phyloP scores from a whole-genome alignment of 768 basidiomycete species.

The Gymnopilus junonius region DNA sequence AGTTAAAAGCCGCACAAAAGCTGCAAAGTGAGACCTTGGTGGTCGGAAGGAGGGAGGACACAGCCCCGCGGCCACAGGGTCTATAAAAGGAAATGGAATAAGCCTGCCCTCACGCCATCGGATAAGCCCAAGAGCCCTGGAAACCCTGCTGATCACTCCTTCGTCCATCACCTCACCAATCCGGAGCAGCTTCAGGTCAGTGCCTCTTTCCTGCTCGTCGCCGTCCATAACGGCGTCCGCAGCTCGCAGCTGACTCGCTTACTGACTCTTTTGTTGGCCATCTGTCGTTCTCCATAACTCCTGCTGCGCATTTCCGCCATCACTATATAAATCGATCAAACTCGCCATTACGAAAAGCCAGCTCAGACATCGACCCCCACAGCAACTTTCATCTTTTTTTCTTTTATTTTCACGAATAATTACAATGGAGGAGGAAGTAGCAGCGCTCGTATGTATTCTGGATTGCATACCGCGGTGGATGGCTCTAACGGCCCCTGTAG shows the following conservation, averaged over 20 bases:
- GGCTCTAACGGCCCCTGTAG: slow-evolving; percentile 36
- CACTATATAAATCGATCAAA: slow-evolving; percentile 28
- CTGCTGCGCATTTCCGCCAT: slow-evolving; percentile 22
- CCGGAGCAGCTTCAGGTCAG: slow-evolving; percentile 22
- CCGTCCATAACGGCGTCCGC: slow-evolving; percentile 14
- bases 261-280: slow-evolving; percentile 10
- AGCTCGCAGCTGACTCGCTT: slow-evolving; percentile 6
- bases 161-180: slow-evolving; percentile 28
- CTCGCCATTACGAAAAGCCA: slow-evolving; percentile 1
- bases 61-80: slow-evolving; percentile 12
- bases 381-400: slow-evolving; percentile 22
- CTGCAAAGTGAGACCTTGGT: slow-evolving; percentile 9
- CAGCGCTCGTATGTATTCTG: slow-evolving; percentile 51
- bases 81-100: slow-evolving; percentile 24
- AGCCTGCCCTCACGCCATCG: slow-evolving; percentile 40
- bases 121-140: slow-evolving; percentile 31
- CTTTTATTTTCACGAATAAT: slow-evolving; percentile 37
- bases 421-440: slow-evolving; percentile 53
- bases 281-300: neutral
- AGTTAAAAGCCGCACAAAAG: neutral
- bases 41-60: neutral
- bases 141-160: slow-evolving; percentile 26
- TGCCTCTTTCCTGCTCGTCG: slow-evolving; percentile 13
- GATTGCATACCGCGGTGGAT: neutral
- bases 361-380: slow-evolving; percentile 15